phyloP scores from a whole-genome alignment of 805 yeast species.

The Starmerella powellii region DNA sequence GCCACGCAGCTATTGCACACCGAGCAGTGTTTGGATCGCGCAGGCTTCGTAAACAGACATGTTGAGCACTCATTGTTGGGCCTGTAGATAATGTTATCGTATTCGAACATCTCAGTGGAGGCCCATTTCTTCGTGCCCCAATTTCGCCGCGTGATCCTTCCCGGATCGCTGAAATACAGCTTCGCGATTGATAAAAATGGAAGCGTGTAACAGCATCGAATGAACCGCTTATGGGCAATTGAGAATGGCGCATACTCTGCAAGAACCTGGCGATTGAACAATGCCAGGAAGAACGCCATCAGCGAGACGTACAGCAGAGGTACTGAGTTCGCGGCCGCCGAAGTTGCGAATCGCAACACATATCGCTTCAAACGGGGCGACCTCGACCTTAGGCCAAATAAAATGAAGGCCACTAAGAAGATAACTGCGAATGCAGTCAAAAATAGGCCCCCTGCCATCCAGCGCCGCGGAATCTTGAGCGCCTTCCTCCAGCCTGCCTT shows the following conservation, averaged over 20 bases:
- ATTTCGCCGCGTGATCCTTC: slow-evolving; percentile 21
- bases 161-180: slow-evolving; percentile 32
- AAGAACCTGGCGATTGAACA: slow-evolving; percentile 15
- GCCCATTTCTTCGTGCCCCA: slow-evolving; percentile 20
- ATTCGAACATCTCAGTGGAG: slow-evolving; percentile 26
- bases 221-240: slow-evolving; percentile 12
- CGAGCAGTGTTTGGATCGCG: slow-evolving; percentile 51
- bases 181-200: slow-evolving; percentile 22
- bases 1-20: slow-evolving; percentile 39
- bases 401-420: slow-evolving; percentile 3
- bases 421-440: not conserved
- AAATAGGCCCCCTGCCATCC: too few species aligned
- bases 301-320: slow-evolving; percentile 18
- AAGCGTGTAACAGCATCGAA: slow-evolving; percentile 15
- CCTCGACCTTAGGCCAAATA: slow-evolving; percentile 2
- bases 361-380: not conserved
- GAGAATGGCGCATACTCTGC: slow-evolving; percentile 3
- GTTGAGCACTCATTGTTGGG: slow-evolving; percentile 38
- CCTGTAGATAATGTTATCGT: slow-evolving; percentile 45
- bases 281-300: slow-evolving; percentile 17
- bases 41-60: slow-evolving; percentile 40
- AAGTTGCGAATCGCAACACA: slow-evolving; percentile 10
- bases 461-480: too few species aligned
- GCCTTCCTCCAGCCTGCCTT: too few species aligned
- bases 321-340: slow-evolving; percentile 16